A percentile compares a stretch with the other conserved stretches of the same genome.
Evolutionary conservation across 805 yeast genomes (phyloP).

Genomic region (Ascoidea asiatica): DNA sequence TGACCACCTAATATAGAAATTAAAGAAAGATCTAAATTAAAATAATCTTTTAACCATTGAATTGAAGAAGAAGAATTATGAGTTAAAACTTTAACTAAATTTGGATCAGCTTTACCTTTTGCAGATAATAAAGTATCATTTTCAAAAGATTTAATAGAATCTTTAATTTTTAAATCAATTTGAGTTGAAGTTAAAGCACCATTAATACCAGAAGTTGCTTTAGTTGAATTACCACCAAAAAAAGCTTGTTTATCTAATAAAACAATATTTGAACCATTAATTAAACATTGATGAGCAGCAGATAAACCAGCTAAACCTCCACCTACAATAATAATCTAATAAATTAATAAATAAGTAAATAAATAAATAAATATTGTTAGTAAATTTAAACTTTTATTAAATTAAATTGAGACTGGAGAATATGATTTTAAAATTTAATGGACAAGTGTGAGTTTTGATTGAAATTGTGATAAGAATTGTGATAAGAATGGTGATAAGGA

Average conservation of each 20-base stretch:
- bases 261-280: constrained; percentile 38
- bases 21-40: constrained; percentile 47
- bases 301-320: constrained; percentile 55
- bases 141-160: constrained; percentile 44
- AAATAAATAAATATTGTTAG: too few species aligned
- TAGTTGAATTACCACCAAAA: constrained; percentile 52
- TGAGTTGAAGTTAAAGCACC: constrained; percentile 66
- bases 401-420: too few species aligned
- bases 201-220: constrained; percentile 56
- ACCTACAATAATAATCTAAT: constrained; percentile 45
- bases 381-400: too few species aligned
- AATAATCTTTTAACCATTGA: constrained; percentile 56
- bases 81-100: constrained; percentile 45
- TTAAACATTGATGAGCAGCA: constrained; percentile 44
- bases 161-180: constrained; percentile 30
- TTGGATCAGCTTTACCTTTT: constrained; percentile 41
- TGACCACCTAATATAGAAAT: constrained; percentile 79
- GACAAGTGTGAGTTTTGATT: too few species aligned
- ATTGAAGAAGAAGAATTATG: constrained; percentile 53
- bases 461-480: too few species aligned
- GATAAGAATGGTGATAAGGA: too few species aligned
- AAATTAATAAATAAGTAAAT: too few species aligned
- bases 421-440: too few species aligned
- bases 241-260: constrained; percentile 46
- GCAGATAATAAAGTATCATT: constrained; percentile 60